Percentiles rank a stretch among this genome's conserved stretches.
Evolutionary conservation across 306 rosid genomes (phyloP).

Genomic region (Betula pendula): DNA sequence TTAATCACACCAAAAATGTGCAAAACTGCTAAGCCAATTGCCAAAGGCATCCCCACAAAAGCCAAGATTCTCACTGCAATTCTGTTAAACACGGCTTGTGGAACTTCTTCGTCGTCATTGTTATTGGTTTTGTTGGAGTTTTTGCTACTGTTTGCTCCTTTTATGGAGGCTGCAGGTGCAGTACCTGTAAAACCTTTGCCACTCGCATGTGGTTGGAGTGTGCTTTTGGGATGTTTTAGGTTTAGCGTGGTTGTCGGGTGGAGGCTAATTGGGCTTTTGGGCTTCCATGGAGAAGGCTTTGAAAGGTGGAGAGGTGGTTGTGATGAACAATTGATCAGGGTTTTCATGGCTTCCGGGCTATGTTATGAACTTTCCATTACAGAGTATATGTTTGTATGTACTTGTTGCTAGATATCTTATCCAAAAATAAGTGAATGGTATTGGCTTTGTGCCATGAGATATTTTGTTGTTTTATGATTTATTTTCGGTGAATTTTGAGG

Average conservation of each 20-base stretch:
- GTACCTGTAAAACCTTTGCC: conserved; percentile 59
- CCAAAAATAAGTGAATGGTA: conserved; percentile 49
- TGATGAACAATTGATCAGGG: conserved; percentile 41
- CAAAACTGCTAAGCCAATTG: conserved; percentile 56
- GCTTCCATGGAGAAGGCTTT: conserved; percentile 47
- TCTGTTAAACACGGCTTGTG: conserved; percentile 57
- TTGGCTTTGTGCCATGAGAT: conserved; percentile 13
- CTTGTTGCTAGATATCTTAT: conserved; percentile 51
- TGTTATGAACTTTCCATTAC: background rate
- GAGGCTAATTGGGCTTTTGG: conserved; percentile 33
- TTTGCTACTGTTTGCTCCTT: conserved; percentile 21
- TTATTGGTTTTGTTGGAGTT: conserved; percentile 18
- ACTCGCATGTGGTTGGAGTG: conserved; percentile 35
- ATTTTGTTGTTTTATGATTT: conserved; percentile 6
- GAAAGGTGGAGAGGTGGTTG: conserved; percentile 39
- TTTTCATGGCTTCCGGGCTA: conserved; percentile 45
- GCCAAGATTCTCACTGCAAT: conserved; percentile 56
- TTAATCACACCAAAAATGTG: conserved; percentile 48
- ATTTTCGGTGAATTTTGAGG: background rate
- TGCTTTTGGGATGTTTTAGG: conserved; percentile 18
- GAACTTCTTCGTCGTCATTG: conserved; percentile 47
- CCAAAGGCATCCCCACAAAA: conserved; percentile 70
- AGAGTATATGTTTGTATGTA: conserved; percentile 7
- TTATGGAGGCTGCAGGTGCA: conserved; percentile 26
- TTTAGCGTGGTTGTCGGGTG: conserved; percentile 27